These are phyloP conservation scores for Elsinoe australis DNA, from an alignment of 2,329 filamentous ascomycete species.

Conservation along the genomic window DNA sequence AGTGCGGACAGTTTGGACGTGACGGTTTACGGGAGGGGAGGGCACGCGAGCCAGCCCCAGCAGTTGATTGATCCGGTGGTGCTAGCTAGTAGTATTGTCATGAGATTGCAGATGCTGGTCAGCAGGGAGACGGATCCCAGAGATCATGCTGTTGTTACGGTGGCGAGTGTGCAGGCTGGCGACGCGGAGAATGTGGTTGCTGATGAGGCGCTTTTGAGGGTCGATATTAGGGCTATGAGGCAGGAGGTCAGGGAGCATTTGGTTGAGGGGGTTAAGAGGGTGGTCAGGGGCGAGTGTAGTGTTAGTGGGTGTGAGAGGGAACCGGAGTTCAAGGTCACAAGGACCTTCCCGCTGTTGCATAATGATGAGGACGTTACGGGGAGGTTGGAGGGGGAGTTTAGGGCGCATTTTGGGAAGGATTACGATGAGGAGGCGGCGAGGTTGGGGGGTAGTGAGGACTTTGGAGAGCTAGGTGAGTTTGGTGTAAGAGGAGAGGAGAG, in stretches of 20 bases:
- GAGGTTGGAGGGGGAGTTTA: constrained; percentile 39
- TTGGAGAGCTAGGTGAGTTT: constrained; percentile 45
- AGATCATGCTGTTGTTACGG: constrained; percentile 52
- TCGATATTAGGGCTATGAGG: constrained; percentile 48
- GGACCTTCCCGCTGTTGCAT: constrained; percentile 43
- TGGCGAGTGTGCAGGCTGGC: constrained; percentile 52
- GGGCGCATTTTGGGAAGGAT: constrained; percentile 37
- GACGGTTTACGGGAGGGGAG: constrained; percentile 51
- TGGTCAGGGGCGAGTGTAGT: constrained; percentile 48
- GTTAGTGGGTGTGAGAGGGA: constrained; percentile 40
- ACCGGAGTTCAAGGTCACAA: constrained; percentile 38
- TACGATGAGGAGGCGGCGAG: constrained; percentile 33
- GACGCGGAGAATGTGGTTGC: constrained; percentile 55
- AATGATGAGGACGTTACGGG: constrained; percentile 44
- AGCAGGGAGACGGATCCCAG: constrained; percentile 47
- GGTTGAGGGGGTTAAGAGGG: constrained; percentile 42
- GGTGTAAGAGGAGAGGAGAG: too few relatives aligned
- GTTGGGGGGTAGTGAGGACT: constrained; percentile 50
- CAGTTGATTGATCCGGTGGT: constrained; percentile 51
- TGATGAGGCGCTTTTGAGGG: constrained; percentile 46
- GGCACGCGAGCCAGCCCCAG: constrained; percentile 52
- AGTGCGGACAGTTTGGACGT: constrained; percentile 39
- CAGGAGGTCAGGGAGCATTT: constrained; percentile 42
- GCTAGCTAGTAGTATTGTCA: constrained; percentile 49
- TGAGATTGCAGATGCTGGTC: constrained; percentile 54